Evolutionary conservation across 2,329 filamentous ascomycete genomes (phyloP).

Genomic region (Scytalidium sp.): DNA sequence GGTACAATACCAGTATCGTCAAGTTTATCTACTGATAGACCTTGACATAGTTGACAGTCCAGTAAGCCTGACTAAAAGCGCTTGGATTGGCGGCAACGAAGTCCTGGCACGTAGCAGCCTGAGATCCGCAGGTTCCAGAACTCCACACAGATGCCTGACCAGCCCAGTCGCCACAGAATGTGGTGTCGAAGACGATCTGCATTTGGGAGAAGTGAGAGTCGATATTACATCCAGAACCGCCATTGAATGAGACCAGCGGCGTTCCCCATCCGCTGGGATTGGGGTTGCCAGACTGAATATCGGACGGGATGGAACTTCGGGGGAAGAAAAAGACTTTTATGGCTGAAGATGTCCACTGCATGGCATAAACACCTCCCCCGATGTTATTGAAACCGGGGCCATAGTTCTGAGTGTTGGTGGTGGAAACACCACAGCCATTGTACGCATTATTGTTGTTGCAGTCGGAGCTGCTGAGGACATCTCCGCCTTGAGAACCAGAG

Average conservation of each 20-base stretch:
- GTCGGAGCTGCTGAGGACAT: slow-evolving; percentile 35
- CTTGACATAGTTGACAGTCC: slow-evolving; percentile 61
- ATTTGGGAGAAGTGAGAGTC: slow-evolving; percentile 66
- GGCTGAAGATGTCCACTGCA: slow-evolving; percentile 51
- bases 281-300: slow-evolving; percentile 58
- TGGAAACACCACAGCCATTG: slow-evolving; percentile 33
- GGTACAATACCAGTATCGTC: no score
- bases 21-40: slow-evolving; percentile 1
- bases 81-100: slow-evolving; percentile 70
- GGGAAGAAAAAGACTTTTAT: slow-evolving; percentile 52
- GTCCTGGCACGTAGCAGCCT: slow-evolving; percentile 63
- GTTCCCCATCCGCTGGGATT: slow-evolving; percentile 64
- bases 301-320: slow-evolving; percentile 68
- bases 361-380: slow-evolving; percentile 48
- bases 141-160: slow-evolving; percentile 59
- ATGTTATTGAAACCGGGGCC: slow-evolving; percentile 20
- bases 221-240: slow-evolving; percentile 66
- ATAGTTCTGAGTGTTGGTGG: slow-evolving; percentile 32
- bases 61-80: slow-evolving; percentile 72
- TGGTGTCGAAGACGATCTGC: slow-evolving; percentile 77
- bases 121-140: slow-evolving; percentile 54
- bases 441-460: slow-evolving; percentile 31
- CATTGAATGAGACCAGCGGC: slow-evolving; percentile 61
- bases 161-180: slow-evolving; percentile 88
- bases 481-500: slow-evolving; percentile 5